These are phyloP conservation scores for Rhizophora mangle DNA, from an alignment of 345 rosid species.

Conservation along the genomic window DNA sequence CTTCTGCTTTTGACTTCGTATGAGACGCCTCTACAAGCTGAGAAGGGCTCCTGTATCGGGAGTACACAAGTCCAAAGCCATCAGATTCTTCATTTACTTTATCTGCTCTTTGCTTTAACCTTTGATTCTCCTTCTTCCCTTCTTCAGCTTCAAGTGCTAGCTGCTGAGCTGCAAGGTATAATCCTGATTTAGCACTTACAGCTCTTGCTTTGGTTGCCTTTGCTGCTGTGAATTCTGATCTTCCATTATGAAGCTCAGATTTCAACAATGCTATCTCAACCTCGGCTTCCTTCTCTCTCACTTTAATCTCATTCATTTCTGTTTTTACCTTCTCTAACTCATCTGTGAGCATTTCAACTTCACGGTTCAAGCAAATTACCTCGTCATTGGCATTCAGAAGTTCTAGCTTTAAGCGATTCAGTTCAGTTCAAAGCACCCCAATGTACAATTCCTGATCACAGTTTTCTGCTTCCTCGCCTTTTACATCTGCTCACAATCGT, in stretches of 20 bases:
- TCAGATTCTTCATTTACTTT: conserved; percentile 17
- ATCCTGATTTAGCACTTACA: conserved; percentile 24
- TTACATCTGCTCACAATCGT: conserved; percentile 21
- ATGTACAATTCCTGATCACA: conserved; percentile 29
- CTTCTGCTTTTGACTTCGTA: neutral
- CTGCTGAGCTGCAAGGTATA: conserved; percentile 37
- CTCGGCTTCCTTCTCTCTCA: conserved; percentile 35
- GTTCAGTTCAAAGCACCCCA: conserved; percentile 28
- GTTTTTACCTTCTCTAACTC: conserved; percentile 20
- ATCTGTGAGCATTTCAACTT: conserved; percentile 22
- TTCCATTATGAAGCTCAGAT: conserved; percentile 33
- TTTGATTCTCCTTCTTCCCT: conserved; percentile 27
- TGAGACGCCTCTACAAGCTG: neutral
- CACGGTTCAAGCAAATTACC: conserved; percentile 12
- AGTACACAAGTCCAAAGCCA: neutral
- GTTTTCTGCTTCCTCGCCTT: conserved; percentile 26
- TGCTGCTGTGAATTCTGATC: conserved; percentile 33
- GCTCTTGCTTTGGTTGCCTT: conserved; percentile 44
- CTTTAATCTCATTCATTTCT: conserved; percentile 28
- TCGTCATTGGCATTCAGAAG: conserved; percentile 26
- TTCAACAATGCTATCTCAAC: conserved; percentile 36
- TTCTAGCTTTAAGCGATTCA: conserved; percentile 24
- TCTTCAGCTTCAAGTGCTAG: conserved; percentile 35
- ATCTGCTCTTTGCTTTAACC: conserved; percentile 24
- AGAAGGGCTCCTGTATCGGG: conserved; percentile 7